Base-by-base conservation (phyloP, 2,329 filamentous ascomycete species). In the Cladosporium sphaerospermum region DNA sequence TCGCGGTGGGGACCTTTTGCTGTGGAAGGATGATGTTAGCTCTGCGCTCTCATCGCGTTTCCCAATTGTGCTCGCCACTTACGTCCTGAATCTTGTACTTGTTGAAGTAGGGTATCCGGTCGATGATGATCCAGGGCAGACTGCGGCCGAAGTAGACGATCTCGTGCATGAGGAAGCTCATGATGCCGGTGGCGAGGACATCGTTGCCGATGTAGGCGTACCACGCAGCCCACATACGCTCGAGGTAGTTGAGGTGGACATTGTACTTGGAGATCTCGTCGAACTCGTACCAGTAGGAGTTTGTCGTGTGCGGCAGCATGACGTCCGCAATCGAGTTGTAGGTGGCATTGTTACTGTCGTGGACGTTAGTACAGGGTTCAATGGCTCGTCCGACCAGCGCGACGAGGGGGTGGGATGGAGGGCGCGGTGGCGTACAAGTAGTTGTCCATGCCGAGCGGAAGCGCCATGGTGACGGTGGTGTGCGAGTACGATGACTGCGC, bases 181-280 rank as follows among this genome's bases (percentile, higher is more conserved):
- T 86, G 76, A 99, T 93, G 56, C 93, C 93, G 3, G 93, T 99
- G 55, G 93, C 93, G 57, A 99, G 84, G 52, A 88, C 85, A 74
- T 99, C 93, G 71, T 99, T 99, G 71, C 95, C 89, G 86, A 97
- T 96, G 80, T 85, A 99, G 13, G 92, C 82, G 71, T 99, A 99
- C 92, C 90, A 97, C 39, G 90, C 84, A 46, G 88, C 86, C 93
- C 93, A 99, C 61, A 96, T 78, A 67, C 85, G 85, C 79, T 99
- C 93, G 66, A 84, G 76, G 59, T 89, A 78, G 73, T 89, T 96
- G 67, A 99, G 83, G 62, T 90, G 82, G 54, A 95, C 81, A 80
- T 96, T 93, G 78, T 82, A 81, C 61, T 81, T 79, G 23, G 80
- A 78, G 58, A 86, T 80, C 62, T 83, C 78, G 55, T 83, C 77